These are phyloP conservation scores for Yamadazyma sp. DNA, from an alignment of 805 yeast species.

Conservation along the genomic window DNA sequence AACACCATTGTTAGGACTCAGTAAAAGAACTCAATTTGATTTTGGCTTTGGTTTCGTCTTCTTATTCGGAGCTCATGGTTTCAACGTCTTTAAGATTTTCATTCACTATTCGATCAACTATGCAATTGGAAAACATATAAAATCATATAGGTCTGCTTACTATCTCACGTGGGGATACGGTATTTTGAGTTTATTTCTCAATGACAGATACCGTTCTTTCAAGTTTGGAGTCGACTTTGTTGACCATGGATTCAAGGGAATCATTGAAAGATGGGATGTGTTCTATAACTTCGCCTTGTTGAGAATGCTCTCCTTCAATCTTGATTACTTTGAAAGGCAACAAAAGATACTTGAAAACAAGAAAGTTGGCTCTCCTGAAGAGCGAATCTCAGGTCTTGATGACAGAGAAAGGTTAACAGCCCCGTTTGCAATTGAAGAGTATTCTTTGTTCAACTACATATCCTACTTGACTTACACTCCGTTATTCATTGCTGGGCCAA, in stretches of 20 bases:
- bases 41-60: constrained; percentile 67
- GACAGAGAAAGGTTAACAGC: constrained; percentile 68
- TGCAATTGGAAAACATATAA: constrained; percentile 42
- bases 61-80: constrained; percentile 76
- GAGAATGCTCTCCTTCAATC: constrained; percentile 77
- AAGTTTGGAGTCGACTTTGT: constrained; percentile 55
- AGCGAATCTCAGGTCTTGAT: constrained; percentile 27
- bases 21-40: constrained; percentile 65
- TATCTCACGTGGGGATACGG: constrained; percentile 74
- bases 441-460: constrained; percentile 62
- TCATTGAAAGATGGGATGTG: constrained; percentile 92
- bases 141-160: constrained; percentile 40
- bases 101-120: constrained; percentile 58
- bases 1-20: constrained; percentile 15
- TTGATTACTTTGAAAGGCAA: constrained; percentile 63
- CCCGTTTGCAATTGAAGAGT: constrained; percentile 60
- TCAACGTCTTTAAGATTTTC: constrained; percentile 61
- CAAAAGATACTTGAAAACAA: constrained; percentile 15
- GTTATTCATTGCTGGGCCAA: constrained; percentile 91
- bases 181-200: constrained; percentile 70
- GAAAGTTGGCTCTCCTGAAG: constrained; percentile 14
- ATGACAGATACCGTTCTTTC: constrained; percentile 61
- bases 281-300: constrained; percentile 87
- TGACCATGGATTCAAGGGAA: constrained; percentile 67
- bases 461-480: constrained; percentile 86